Evolutionary conservation across 176 grass and related monocot genomes (phyloP), one percentile per base, ranked within the genome.

Genomic region (Leersia perrieri): DNA sequence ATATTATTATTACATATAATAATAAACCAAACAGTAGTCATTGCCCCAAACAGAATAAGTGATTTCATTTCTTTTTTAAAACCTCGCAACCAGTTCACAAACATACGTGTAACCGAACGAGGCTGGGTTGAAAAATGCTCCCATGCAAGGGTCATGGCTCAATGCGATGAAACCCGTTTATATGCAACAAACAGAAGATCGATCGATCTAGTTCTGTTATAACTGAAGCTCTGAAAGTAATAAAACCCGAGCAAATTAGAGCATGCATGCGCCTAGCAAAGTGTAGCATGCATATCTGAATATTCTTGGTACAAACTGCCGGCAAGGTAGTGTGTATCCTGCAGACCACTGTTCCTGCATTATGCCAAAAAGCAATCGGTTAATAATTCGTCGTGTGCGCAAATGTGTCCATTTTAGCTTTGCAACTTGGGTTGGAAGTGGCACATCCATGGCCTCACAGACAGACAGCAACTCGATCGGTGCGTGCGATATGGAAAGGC

Each of bases 361-460:
- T 53, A 53, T 53, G 49, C 49, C 49, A 53, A 53, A 53, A 51
- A 20, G 1, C 18, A n/a, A n/a, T 3, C 9, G 49, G 49, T 20
- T 58, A 58, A 58, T 58, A 23, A 58, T 58, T 58, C 8, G 2
- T 4, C 22, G 53, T 58, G 53, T 25, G 53, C n/a, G 53, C 7
- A 11, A 23, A 58, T 44, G 29, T 31, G 49, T 53, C 49, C 1
- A 51, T 51, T 51, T 51, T 51, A 51, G 45, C 5, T 53, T 16
- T n/a, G 47, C 82, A 80, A 86, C 26, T 80, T 86, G 84, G 83
- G 1, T 76, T 3, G 8, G 25, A 63, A 71, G 83, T 74, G 76
- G 84, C 68, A 20, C 84, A 28, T 74, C 61, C 47, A 77, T 40
- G 31, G n/a, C n/a, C n/a, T n/a, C n/a, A n/a, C n/a, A n/a, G n/a